Evolutionary conservation across 768 basidiomycete genomes (phyloP).

Genomic region (Mycena haematopus): DNA sequence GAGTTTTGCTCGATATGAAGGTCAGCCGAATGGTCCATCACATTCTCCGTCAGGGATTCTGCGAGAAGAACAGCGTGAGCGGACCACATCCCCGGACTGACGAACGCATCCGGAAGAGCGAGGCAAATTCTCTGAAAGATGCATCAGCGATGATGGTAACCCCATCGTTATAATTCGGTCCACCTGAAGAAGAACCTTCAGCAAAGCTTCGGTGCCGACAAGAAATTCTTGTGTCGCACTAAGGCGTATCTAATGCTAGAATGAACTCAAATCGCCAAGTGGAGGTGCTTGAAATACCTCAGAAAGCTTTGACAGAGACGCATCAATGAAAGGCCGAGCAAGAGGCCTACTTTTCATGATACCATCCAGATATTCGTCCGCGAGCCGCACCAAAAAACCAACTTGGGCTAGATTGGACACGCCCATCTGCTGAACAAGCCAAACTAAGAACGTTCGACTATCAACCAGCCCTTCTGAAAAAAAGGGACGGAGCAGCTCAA

Average conservation of each 20-base stretch:
- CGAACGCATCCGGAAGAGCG: constrained; percentile 74
- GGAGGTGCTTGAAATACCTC: constrained; percentile 71
- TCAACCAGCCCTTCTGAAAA: constrained; percentile 85
- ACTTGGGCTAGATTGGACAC: constrained; percentile 83
- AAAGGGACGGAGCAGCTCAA: constrained; percentile 75
- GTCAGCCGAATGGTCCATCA: constrained; percentile 39
- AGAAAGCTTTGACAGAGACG: constrained; percentile 66
- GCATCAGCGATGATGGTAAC: constrained; percentile 6
- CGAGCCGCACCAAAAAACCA: constrained; percentile 76
- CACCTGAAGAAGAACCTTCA: constrained; percentile 71
- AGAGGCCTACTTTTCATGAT: constrained; percentile 72
- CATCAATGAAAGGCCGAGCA: constrained; percentile 72
- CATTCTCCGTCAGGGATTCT: constrained; percentile 53
- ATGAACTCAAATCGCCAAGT: no score
- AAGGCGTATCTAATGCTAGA: constrained; percentile 58
- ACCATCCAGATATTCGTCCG: constrained; percentile 78
- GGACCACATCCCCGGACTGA: constrained; percentile 77
- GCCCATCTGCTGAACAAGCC: constrained; percentile 82
- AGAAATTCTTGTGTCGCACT: constrained; percentile 64
- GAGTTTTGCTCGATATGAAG: constrained; percentile 46
- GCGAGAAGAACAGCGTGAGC: constrained; percentile 54
- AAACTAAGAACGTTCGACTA: constrained; percentile 74
- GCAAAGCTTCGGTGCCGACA: constrained; percentile 53
- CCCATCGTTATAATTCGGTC: constrained; percentile 35
- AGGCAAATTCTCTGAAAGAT: constrained; percentile 65